Evolutionary conservation across 352 stramenopile species (phyloP).

Genomic region (Phytophthora sojae): DNA sequence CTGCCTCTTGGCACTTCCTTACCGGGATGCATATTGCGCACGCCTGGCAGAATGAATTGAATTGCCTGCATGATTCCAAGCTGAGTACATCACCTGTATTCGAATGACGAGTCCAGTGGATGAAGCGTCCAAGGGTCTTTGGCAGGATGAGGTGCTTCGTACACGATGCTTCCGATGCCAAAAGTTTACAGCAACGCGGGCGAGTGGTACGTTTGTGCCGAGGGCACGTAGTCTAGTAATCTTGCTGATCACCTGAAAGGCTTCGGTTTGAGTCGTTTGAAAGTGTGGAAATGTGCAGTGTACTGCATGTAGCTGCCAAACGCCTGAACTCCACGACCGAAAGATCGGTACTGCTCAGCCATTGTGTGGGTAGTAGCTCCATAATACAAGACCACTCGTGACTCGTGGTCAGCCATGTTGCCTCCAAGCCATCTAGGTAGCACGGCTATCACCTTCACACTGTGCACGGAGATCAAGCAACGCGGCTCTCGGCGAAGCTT

Average conservation of each 20-base stretch:
- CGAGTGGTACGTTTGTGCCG: not conserved
- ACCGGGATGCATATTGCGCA: not conserved
- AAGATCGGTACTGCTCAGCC: not conserved
- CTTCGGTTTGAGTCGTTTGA: not conserved
- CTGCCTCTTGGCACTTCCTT: too few species aligned
- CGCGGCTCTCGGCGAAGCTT: constrained; percentile 4
- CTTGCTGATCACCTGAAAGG: not conserved
- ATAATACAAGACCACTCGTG: not conserved
- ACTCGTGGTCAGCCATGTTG: not conserved
- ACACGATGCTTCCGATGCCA: not conserved
- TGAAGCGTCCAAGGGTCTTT: too few species aligned
- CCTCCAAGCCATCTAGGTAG: not conserved
- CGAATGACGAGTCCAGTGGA: not conserved
- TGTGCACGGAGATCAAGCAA: too few species aligned
- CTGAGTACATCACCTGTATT: not conserved
- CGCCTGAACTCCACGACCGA: not conserved
- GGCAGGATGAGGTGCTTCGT: not conserved
- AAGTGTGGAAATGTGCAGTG: too few species aligned
- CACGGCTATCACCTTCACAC: not conserved
- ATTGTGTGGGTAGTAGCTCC: not conserved
- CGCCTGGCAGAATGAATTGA: too few species aligned
- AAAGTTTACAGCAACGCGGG: not conserved
- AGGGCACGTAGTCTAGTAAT: too few species aligned
- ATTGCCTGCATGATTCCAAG: too few species aligned
- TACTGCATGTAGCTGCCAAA: not conserved